Percentiles rank a stretch among this genome's conserved stretches.
These are phyloP conservation scores for Nitzschia sp. DNA, from an alignment of 108 stramenopile species.

Conservation along the genomic window DNA sequence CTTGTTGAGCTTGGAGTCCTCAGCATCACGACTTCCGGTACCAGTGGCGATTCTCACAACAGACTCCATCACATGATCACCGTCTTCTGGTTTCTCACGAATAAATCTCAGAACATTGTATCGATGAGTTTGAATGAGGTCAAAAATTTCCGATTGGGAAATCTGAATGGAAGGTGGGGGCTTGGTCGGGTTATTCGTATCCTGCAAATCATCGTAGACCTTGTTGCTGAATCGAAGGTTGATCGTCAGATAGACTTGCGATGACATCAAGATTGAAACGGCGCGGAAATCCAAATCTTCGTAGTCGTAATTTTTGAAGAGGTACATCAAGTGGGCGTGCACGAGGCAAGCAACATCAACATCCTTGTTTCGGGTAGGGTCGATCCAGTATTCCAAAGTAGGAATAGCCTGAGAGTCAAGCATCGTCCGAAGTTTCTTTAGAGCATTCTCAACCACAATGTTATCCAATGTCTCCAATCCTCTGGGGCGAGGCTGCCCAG, in stretches of 20 bases:
- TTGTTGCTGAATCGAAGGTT: constrained; percentile 93
- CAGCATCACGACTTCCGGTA: constrained; percentile 80
- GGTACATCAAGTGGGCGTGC: constrained; percentile 95
- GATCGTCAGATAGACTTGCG: constrained; percentile 96
- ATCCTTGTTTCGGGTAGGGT: constrained; percentile 77
- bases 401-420: constrained; percentile 89
- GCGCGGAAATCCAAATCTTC: constrained; percentile 91
- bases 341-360: constrained; percentile 87
- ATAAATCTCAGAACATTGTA: constrained; percentile 91
- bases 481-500: constrained; percentile 77
- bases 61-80: constrained; percentile 93
- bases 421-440: constrained; percentile 78
- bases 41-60: constrained; percentile 94
- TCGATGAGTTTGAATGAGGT: constrained; percentile 90
- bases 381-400: constrained; percentile 96
- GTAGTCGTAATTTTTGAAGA: constrained; percentile 95
- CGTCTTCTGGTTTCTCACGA: constrained; percentile 79
- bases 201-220: constrained; percentile 92
- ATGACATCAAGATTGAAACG: constrained; percentile 90
- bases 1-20: constrained; percentile 65
- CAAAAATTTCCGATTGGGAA: constrained; percentile 95
- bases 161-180: constrained; percentile 93
- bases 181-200: constrained; percentile 79
- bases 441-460: constrained; percentile 68
- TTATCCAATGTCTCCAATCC: constrained; percentile 86